Conservation (phyloP, 2,329 filamentous ascomycete species). For the Ophiocordyceps camponoti-floridani region DNA sequence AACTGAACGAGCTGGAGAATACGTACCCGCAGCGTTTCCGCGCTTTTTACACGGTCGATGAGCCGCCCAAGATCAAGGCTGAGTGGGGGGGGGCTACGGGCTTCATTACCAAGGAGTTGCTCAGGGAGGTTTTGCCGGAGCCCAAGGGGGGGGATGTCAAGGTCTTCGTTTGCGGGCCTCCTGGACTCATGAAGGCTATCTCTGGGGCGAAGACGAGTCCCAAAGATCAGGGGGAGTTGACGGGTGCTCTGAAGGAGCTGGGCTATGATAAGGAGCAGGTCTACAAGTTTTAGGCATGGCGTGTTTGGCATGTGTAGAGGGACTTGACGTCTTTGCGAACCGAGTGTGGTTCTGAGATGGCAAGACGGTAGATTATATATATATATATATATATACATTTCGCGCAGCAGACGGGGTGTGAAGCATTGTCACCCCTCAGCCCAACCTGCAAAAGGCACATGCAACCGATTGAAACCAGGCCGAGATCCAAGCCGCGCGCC, state of each 20-base stretch:
- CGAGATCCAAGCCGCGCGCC: no score
- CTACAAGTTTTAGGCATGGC: conserved; percentile 59
- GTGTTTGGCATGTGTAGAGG: not conserved
- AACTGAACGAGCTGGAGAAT: conserved; percentile 79
- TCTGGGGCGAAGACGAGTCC: conserved; percentile 81
- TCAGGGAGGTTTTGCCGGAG: conserved; percentile 89
- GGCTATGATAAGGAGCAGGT: conserved; percentile 60
- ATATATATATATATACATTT: no score
- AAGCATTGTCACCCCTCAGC: no score
- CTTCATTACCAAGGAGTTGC: conserved; percentile 71
- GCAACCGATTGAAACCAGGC: no score
- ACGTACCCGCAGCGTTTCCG: conserved; percentile 89
- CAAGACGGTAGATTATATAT: no score
- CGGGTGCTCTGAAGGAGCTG: conserved; percentile 64
- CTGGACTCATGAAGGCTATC: conserved; percentile 82
- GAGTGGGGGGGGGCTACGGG: conserved; percentile 50
- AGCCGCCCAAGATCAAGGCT: conserved; percentile 53
- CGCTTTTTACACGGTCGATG: conserved; percentile 85
- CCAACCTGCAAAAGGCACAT: no score
- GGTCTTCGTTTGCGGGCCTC: conserved; percentile 89
- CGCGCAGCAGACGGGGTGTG: no score
- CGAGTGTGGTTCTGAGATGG: no score
- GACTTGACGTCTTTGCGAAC: no score
- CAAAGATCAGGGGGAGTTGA: conserved; percentile 83
- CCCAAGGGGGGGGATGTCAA: conserved; percentile 82